Evolutionary conservation across 2,329 filamentous ascomycete species (phyloP), one percentile per base, ranked within the genome.

Genomic region (Pestalotiopsis sp.): DNA sequence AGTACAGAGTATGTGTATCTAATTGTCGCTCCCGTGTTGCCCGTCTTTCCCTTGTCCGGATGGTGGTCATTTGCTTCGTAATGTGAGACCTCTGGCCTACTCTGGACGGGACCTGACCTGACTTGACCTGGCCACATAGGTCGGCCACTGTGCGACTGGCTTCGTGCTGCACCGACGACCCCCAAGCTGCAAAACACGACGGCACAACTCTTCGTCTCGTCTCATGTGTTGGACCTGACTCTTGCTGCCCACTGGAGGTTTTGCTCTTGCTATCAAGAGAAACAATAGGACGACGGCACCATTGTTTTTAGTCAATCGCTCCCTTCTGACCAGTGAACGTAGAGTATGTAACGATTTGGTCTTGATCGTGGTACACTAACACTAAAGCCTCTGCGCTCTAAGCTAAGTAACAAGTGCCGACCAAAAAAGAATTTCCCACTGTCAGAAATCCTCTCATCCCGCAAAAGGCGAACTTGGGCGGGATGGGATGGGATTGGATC

Each of bases 341-440:
- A n/a, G 17, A n/a, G 17, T 23, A 23, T 23, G 20, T 3, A n/a
- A n/a, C 17, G 45, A 52, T 52, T 52, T 20, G 45, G 17, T 14
- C 20, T n/a, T 9, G 17, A 52, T 36, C 31, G 31, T 36, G 45
- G 7, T 52, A n/a, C 45, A 52, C 45, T 52, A 52, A 52, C 7
- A n/a, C 17, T 36, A 36, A 36, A 36, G 31, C 31, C 31, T 36
- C 31, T 36, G 31, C 31, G 31, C 31, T 20, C 45, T 7, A 52
- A n/a, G 45, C 45, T 52, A 52, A 52, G 17, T 17, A 52, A 20
- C 5, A 49, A 45, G 61, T 25, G 14, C 38, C 61, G 20, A 25
- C 61, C 61, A 64, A 45, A 64, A 52, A 64, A 64, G 61, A 64
- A 64, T 62, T 52, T 64, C 61, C 61, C 20, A 64, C n/a, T n/a